A percentile compares a stretch with the other conserved stretches of the same genome.
phyloP scores from a whole-genome alignment of 176 grass and related monocot species.

The Pontederia crassipes region DNA sequence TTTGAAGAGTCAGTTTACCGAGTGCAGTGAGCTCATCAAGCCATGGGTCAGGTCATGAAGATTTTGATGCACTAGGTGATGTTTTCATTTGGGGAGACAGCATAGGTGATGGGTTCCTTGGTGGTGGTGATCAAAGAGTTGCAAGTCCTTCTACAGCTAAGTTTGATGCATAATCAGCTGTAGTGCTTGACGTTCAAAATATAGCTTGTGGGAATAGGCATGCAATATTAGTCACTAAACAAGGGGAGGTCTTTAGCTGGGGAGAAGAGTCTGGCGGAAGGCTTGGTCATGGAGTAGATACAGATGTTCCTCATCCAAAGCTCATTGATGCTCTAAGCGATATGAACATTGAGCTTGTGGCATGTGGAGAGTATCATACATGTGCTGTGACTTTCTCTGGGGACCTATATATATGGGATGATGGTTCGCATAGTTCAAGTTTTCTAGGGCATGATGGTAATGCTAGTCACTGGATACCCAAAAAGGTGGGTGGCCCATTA shows the following conservation, averaged over 20 bases:
- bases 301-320: constrained; percentile 55
- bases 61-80: constrained; percentile 63
- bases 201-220: constrained; percentile 55
- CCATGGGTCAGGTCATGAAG: constrained; percentile 57
- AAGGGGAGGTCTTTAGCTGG: constrained; percentile 77
- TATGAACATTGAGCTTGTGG: constrained; percentile 40
- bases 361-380: constrained; percentile 71
- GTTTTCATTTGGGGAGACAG: constrained; percentile 62
- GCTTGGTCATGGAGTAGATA: constrained; percentile 62
- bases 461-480: constrained; percentile 66
- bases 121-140: constrained; percentile 26
- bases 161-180: constrained; percentile 40
- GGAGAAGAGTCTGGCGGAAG: constrained; percentile 54
- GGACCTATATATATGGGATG: constrained; percentile 74
- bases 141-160: constrained; percentile 15
- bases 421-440: constrained; percentile 46
- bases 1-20: constrained; percentile 57
- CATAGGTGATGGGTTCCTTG: constrained; percentile 31
- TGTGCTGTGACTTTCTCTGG: constrained; percentile 56
- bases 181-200: constrained; percentile 48
- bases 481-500: constrained; percentile 44
- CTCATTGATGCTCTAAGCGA: constrained; percentile 41
- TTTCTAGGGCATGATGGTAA: constrained; percentile 52
- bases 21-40: constrained; percentile 62
- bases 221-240: constrained; percentile 55